Evolutionary conservation across 2,329 filamentous ascomycete species (phyloP), one percentile per base, ranked within the genome.

Genomic region (Colletotrichum musicola): DNA sequence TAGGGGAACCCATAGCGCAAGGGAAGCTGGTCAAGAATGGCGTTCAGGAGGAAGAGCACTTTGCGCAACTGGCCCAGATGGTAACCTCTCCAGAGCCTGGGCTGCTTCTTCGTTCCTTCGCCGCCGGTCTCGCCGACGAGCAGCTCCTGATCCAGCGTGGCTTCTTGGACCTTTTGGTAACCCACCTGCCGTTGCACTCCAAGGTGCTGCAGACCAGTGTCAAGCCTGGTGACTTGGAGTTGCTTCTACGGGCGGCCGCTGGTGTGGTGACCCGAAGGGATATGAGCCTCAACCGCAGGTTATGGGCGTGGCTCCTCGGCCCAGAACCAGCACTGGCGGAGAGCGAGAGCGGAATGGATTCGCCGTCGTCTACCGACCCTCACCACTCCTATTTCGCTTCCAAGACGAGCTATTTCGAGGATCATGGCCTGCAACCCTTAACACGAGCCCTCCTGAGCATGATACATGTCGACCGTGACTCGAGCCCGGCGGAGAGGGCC

Each of bases 241-340:
- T 93, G 2, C 85, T 99, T 2, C 86, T 98, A 38, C 88, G 90
- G 66, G 93, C 95, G 16, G 95, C 95, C 6, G 90, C 90, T n/a
- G 90, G 93, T 1, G 95, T 99, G 20, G 94, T 98, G 1, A 90
- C 90, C 20, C 88, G 96, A 57, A 89, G 95, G 79, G 96, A 99
- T 72, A 99, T 99, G 96, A 97, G 95, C 76, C 83, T 99, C 56
- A 99, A 99, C 77, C 86, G 96, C 73, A 89, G 96, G 44, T 82
- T 99, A n/a, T 98, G 95, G 94, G 90, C 93, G 50, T 99, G 96
- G 96, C 90, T 98, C 69, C 85, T 99, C 2, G 96, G 96, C 0
- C 95, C 95, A 3, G 93, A 88, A 57, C 87, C 87, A 49, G 73
- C 83, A 56, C 74, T 80, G 22, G 73, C 80, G 62, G 85, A 90